Evolutionary conservation across 805 yeast species (phyloP).

Genomic region (Lachancea quebecensis): DNA sequence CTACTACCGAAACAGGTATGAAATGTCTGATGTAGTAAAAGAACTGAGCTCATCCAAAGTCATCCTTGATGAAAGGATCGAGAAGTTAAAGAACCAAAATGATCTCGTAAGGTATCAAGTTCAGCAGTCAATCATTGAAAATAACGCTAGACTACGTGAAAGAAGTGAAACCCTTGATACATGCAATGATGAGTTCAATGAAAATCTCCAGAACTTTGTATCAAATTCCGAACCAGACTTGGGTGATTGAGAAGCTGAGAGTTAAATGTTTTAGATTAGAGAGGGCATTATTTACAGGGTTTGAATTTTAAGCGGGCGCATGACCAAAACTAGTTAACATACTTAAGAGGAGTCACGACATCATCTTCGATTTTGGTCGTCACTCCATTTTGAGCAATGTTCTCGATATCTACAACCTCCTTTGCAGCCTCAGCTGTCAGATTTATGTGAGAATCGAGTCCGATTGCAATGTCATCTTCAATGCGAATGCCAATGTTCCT

Average conservation of each 20-base stretch:
- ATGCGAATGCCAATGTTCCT: slow-evolving; percentile 89
- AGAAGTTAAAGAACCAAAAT: slow-evolving; percentile 6
- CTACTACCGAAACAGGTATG: slow-evolving; percentile 5
- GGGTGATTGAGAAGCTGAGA: neutral
- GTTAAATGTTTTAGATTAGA: no score
- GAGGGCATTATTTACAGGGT: neutral
- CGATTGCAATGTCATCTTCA: slow-evolving; percentile 88
- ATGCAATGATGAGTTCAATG: neutral
- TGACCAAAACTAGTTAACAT: neutral
- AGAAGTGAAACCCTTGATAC: neutral
- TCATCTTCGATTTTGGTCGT: slow-evolving; percentile 43
- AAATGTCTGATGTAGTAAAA: slow-evolving; percentile 8
- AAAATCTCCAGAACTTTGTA: neutral
- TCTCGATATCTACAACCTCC: slow-evolving; percentile 77
- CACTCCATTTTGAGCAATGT: slow-evolving; percentile 53
- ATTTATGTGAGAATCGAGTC: slow-evolving; percentile 47
- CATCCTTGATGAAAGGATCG: slow-evolving; percentile 5
- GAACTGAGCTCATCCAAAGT: slow-evolving; percentile 9
- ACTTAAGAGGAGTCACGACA: slow-evolving; percentile 30
- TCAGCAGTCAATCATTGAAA: slow-evolving; percentile 12
- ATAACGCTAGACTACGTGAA: slow-evolving; percentile 3
- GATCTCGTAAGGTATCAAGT: slow-evolving; percentile 9
- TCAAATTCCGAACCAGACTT: no score
- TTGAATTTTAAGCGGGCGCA: slow-evolving; percentile 11
- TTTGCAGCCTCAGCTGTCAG: slow-evolving; percentile 81